Percentiles rank a stretch among this genome's conserved stretches.
Evolutionary conservation across 768 basidiomycete genomes (phyloP).

Genomic region (Suillus alpinus): DNA sequence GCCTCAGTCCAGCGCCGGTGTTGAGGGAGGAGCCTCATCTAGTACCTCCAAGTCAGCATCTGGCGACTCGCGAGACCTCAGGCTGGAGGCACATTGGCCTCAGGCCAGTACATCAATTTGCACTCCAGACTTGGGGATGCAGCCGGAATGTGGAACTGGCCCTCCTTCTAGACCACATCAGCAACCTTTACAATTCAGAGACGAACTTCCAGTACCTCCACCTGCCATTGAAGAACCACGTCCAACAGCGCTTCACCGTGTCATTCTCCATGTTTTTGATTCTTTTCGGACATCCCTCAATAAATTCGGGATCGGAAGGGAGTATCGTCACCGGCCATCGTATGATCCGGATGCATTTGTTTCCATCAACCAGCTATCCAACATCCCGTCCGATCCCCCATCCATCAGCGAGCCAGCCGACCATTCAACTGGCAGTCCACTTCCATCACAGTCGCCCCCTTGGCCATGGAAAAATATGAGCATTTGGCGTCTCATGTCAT

Average conservation of each 20-base stretch:
- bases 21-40: too few species aligned
- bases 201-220: slow-evolving; percentile 15
- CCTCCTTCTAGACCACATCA: not conserved
- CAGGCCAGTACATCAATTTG: too few species aligned
- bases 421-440: not conserved
- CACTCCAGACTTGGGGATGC: not conserved
- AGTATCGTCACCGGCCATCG: slow-evolving; percentile 12
- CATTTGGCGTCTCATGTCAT: slow-evolving; percentile 10
- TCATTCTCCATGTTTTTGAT: slow-evolving; percentile 15
- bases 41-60: too few species aligned
- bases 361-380: not conserved
- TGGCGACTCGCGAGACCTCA: too few species aligned
- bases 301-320: slow-evolving; percentile 13
- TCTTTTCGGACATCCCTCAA: slow-evolving; percentile 13
- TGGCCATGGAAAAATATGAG: slow-evolving; percentile 17
- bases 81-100: too few species aligned
- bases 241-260: slow-evolving; percentile 1
- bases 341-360: slow-evolving; percentile 4
- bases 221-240: not conserved
- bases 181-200: slow-evolving; percentile 9
- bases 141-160: not conserved
- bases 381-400: not conserved
- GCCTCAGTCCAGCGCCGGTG: too few species aligned
- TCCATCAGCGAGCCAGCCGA: not conserved
- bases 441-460: not conserved